Base-by-base conservation (phyloP, 306 rosid species). In the Vigna hirtella region DNA sequence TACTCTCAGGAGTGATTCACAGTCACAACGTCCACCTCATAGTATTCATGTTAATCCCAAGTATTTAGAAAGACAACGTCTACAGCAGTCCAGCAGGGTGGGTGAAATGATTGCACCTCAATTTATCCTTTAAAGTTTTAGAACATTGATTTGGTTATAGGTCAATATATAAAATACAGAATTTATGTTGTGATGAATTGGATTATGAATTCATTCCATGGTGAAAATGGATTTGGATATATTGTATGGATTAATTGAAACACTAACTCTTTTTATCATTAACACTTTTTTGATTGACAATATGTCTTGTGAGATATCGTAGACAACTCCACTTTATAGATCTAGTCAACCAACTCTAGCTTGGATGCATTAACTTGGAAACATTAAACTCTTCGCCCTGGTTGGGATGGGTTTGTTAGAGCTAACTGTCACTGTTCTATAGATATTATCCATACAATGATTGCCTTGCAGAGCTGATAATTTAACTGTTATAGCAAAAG, bases 21-120 rank as follows among this genome's bases (percentile, higher is more conserved):
- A 84, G 87, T 77, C 98, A 30, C 93, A 84, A 67, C 90, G 90
- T 18, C 97, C 88, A 2, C 87, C 91, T 20, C 97, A 91, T 66
- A 88, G 97, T 77, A 91, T 94, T 81, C 98, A 94, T 78, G 97
- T 94, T 66, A 91, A 94, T 86, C 98, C 98, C 79, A 91, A 92
- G 83, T 94, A 91, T 86, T 83, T 94, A 73, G 98, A 94, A 82
- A 89, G 91, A 72, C 98, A 93, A 80, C 91, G 91, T 48, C 90
- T 94, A 81, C 96, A 91, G 89, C 97, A 89, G 87, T 87, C 93
- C 26, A 75, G 76, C 62, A 77, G 86, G 92, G 98, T 94, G 82
- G 62, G 96, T 84, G 79, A 79, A 77, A 76, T 66, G 55, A 49
- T 72, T 72, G 32, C 57, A 38, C 68, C 53, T 38, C 16, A 50